A percentile compares a stretch with the other conserved stretches of the same genome.
These are phyloP conservation scores for Hymenoscyphus fraxineus DNA, from an alignment of 2,329 filamentous ascomycete genomes.

Conservation along the genomic window DNA sequence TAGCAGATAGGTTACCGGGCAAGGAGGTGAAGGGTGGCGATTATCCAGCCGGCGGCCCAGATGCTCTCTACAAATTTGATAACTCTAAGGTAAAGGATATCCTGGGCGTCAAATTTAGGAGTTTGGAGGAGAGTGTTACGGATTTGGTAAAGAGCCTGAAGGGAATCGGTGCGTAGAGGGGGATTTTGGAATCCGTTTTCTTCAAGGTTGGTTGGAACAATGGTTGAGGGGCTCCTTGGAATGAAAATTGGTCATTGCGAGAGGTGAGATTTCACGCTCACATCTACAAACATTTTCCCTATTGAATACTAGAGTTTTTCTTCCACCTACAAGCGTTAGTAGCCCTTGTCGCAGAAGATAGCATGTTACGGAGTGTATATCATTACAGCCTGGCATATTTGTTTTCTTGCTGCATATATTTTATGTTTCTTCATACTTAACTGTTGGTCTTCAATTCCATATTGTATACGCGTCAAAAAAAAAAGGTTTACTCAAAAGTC, in stretches of 20 bases:
- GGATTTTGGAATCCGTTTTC: not conserved
- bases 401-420: too few relatives aligned
- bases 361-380: too few relatives aligned
- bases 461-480: too few relatives aligned
- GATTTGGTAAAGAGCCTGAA: slow-evolving; percentile 51
- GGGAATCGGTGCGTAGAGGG: slow-evolving; percentile 14
- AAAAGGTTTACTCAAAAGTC: too few relatives aligned
- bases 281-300: too few relatives aligned
- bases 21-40: slow-evolving; percentile 38
- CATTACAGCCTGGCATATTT: too few relatives aligned
- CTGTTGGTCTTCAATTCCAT: too few relatives aligned
- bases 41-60: slow-evolving; percentile 36
- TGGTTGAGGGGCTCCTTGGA: not conserved
- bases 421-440: too few relatives aligned
- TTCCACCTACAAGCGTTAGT: too few relatives aligned
- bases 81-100: slow-evolving; percentile 52
- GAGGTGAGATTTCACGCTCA: too few relatives aligned
- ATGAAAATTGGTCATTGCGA: not conserved
- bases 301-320: too few relatives aligned
- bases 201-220: not conserved
- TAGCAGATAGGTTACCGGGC: slow-evolving; percentile 45
- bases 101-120: slow-evolving; percentile 56
- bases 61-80: slow-evolving; percentile 51
- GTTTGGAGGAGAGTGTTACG: slow-evolving; percentile 54
- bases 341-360: too few relatives aligned